Percentiles rank a stretch among this genome's conserved stretches.
These are phyloP conservation scores for Tolypocladium paradoxum DNA, from an alignment of 2,329 filamentous ascomycete species.

Conservation along the genomic window DNA sequence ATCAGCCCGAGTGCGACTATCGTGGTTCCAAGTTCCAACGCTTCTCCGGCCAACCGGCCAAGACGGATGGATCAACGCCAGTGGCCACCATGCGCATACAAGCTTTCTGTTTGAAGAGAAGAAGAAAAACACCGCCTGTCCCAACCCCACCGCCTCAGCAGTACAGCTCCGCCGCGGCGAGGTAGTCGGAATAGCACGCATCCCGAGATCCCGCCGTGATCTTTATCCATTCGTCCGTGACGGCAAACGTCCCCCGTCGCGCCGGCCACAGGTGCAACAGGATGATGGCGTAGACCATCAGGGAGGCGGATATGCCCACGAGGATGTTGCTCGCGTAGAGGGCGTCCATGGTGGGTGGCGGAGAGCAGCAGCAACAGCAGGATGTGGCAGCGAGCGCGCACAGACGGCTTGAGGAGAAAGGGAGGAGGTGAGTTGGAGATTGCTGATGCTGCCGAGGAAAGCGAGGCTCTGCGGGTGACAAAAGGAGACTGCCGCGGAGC, in stretches of 20 bases:
- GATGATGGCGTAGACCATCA: background rate
- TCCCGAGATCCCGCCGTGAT: background rate
- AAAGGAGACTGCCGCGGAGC: too few species aligned
- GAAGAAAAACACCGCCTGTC: too few species aligned
- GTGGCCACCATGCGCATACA: too few species aligned
- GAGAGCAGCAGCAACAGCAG: background rate
- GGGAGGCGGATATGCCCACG: background rate
- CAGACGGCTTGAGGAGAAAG: background rate
- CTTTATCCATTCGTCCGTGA: background rate
- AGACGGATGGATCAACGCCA: too few species aligned
- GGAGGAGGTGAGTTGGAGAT: background rate
- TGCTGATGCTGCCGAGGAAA: background rate
- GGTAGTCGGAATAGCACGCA: background rate
- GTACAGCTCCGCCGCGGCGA: background rate
- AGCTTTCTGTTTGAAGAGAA: too few species aligned
- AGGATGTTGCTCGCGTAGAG: background rate
- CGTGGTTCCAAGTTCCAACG: too few species aligned
- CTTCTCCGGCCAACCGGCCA: too few species aligned
- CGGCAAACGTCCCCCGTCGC: background rate
- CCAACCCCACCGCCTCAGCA: background rate
- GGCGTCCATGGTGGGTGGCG: background rate
- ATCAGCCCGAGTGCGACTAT: too few species aligned
- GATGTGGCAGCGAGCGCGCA: background rate
- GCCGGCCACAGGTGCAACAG: background rate
- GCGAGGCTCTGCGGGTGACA: background rate